Conservation (phyloP, 2,329 filamentous ascomycete genomes). For the Xylariaceae sp. region DNA sequence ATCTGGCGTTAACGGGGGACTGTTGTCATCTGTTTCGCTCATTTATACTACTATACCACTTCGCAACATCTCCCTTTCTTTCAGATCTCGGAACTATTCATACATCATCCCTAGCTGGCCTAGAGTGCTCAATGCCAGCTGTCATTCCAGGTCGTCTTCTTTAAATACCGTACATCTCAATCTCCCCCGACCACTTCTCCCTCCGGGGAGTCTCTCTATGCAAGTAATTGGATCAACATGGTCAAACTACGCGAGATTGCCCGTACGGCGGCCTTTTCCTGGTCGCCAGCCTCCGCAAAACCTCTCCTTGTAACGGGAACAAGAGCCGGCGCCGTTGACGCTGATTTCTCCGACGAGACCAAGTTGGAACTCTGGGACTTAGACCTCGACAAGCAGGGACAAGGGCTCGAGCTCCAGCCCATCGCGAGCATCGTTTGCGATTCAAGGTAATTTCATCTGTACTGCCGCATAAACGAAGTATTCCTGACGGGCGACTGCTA, state of each 20-base stretch:
- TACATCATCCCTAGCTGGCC: constrained; percentile 29
- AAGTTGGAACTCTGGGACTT: constrained; percentile 96
- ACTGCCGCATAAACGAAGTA: not conserved
- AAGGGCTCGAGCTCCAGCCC: constrained; percentile 79
- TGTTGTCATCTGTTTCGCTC: constrained; percentile 9
- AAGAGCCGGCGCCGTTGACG: constrained; percentile 88
- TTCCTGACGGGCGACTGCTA: constrained; percentile 36
- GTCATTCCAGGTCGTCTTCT: constrained; percentile 24
- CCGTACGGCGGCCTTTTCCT: constrained; percentile 93
- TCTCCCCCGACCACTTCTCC: constrained; percentile 22
- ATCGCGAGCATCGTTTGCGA: constrained; percentile 79
- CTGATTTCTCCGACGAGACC: constrained; percentile 95
- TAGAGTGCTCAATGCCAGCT: constrained; percentile 34
- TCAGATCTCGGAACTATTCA: constrained; percentile 11
- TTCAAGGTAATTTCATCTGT: constrained; percentile 60
- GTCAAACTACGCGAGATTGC: constrained; percentile 95
- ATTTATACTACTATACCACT: not conserved
- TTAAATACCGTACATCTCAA: constrained; percentile 9
- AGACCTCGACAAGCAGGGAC: constrained; percentile 68
- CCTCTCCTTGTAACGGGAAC: constrained; percentile 91
- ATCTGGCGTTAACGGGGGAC: constrained; percentile 22
- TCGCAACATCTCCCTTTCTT: constrained; percentile 11
- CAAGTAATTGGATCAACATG: constrained; percentile 51
- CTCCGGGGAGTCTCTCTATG: constrained; percentile 23
- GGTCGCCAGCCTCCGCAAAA: constrained; percentile 75